Evolutionary conservation across 371 early-diverging fungal species (phyloP).

Genomic region (Caulochytrium protostelioides): DNA sequence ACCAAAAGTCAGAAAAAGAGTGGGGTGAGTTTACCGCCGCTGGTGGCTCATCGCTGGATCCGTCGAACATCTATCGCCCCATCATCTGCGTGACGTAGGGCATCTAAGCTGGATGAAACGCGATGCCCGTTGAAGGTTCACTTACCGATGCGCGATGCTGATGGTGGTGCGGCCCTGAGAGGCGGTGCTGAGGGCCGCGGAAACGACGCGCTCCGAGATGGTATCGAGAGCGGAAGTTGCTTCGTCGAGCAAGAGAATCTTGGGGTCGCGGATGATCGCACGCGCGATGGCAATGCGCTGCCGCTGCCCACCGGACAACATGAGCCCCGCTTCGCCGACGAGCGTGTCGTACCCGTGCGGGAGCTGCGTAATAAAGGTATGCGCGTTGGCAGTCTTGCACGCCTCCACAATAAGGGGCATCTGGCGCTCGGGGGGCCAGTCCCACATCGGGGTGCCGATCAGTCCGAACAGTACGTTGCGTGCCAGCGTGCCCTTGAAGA

Average conservation of each 20-base stretch:
- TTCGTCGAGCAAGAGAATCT: constrained; percentile 55
- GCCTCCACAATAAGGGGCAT: constrained; percentile 2
- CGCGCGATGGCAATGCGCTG: constrained; percentile 7
- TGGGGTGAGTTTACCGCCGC: too few relatives aligned
- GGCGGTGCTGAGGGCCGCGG: constrained; percentile 32
- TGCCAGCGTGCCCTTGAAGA: constrained; percentile 57
- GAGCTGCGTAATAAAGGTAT: constrained; percentile 4
- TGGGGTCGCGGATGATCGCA: constrained; percentile 38
- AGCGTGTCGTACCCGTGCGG: constrained; percentile 5
- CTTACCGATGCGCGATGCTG: constrained; percentile 39
- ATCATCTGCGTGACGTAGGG: too few relatives aligned
- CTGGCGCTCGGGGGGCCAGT: not conserved
- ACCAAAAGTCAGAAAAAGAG: too few relatives aligned
- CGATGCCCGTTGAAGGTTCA: too few relatives aligned
- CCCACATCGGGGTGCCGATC: not conserved
- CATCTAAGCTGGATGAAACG: too few relatives aligned
- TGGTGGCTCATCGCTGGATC: too few relatives aligned
- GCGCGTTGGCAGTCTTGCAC: constrained; percentile 4
- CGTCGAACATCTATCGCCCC: too few relatives aligned
- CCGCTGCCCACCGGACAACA: constrained; percentile 29
- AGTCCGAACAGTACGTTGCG: constrained; percentile 37
- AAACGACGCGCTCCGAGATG: constrained; percentile 28
- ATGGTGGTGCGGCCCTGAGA: constrained; percentile 39
- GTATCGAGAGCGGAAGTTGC: constrained; percentile 45
- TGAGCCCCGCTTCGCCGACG: constrained; percentile 37